A percentile compares a stretch with the other conserved stretches of the same genome.
Evolutionary conservation across 2,329 filamentous ascomycete species (phyloP).

Genomic region (Clonostachys chloroleuca): DNA sequence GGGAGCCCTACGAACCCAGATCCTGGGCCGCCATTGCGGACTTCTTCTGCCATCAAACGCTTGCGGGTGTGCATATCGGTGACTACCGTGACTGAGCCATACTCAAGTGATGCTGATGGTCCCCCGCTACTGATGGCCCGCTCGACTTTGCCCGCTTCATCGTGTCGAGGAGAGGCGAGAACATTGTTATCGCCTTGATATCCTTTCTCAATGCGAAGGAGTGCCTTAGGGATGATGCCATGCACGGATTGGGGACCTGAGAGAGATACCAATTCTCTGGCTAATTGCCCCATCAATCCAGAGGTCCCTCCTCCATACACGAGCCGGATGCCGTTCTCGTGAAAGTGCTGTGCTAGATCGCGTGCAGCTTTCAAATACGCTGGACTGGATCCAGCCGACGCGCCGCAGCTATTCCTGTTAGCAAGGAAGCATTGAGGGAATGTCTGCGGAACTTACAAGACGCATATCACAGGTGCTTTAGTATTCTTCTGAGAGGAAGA

Average conservation of each 20-base stretch:
- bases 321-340: constrained; percentile 71
- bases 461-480: no score
- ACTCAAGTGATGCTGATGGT: constrained; percentile 24
- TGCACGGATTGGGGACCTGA: constrained; percentile 79
- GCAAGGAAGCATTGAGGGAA: no score
- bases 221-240: constrained; percentile 85
- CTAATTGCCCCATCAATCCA: constrained; percentile 92
- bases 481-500: no score
- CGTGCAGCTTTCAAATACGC: constrained; percentile 75
- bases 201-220: constrained; percentile 48
- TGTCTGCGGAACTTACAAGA: no score
- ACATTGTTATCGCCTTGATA: constrained; percentile 66
- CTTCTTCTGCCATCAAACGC: constrained; percentile 84
- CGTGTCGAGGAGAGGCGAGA: constrained; percentile 4
- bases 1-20: constrained; percentile 84
- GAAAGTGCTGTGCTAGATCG: constrained; percentile 67
- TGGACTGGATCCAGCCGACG: constrained; percentile 67
- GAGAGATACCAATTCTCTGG: constrained; percentile 77
- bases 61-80: constrained; percentile 96
- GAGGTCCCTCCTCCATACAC: constrained; percentile 94
- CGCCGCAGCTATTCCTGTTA: constrained; percentile 56
- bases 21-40: constrained; percentile 74
- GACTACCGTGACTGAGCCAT: constrained; percentile 83
- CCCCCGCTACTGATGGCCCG: constrained; percentile 36
- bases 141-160: constrained; percentile 33